These are phyloP conservation scores for Sphaerobolus stellatus DNA, from an alignment of 1,284 basidiomycete species.

Conservation along the genomic window DNA sequence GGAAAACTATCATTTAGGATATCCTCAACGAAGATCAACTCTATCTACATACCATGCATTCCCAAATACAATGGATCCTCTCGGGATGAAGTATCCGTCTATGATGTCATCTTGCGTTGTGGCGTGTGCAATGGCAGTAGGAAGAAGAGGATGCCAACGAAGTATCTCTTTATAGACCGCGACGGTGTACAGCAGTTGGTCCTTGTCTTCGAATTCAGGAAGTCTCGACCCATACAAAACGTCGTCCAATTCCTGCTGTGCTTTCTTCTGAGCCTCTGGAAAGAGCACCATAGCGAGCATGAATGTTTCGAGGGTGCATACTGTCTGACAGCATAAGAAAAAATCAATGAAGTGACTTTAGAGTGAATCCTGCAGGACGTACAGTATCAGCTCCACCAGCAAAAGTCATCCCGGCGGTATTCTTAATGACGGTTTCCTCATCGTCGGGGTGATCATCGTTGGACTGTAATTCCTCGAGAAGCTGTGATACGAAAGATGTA, in stretches of 20 bases:
- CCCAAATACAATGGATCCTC: conserved; percentile 15
- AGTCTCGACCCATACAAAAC: conserved; percentile 61
- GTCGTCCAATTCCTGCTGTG: conserved; percentile 61
- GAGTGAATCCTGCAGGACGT: background rate
- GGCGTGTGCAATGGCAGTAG: conserved; percentile 28
- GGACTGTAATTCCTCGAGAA: background rate
- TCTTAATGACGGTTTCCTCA: background rate
- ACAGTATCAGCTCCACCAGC: background rate
- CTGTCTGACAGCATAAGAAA: background rate
- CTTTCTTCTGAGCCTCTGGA: conserved; percentile 50
- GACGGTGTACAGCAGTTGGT: conserved; percentile 56
- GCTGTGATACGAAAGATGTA: no score
- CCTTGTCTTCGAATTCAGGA: conserved; percentile 59
- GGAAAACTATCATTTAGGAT: no score
- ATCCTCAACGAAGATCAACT: conserved; percentile 9
- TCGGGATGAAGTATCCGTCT: conserved; percentile 17
- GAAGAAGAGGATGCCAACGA: conserved; percentile 57
- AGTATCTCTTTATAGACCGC: conserved; percentile 62
- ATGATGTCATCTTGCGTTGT: conserved; percentile 13
- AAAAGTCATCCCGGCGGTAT: background rate
- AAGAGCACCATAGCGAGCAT: conserved; percentile 55
- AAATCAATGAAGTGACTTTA: background rate
- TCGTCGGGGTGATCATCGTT: background rate
- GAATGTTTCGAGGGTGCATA: conserved; percentile 42
- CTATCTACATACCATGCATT: conserved; percentile 16